Conservation (phyloP, 495 filamentous ascomycete genomes). For the Trichocladium antarcticum region DNA sequence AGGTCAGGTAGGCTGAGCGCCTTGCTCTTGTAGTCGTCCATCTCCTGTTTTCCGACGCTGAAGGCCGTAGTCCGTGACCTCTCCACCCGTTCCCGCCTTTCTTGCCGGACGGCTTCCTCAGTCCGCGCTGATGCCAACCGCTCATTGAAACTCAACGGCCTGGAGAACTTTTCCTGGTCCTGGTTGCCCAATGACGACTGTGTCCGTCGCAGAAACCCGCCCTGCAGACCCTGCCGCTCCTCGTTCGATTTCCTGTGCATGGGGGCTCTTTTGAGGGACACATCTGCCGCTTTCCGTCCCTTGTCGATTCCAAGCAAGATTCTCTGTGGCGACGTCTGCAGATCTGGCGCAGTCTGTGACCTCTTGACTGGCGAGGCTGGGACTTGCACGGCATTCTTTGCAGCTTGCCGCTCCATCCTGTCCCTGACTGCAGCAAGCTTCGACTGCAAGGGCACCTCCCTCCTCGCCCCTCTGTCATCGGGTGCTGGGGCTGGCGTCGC, state of each 20-base stretch:
- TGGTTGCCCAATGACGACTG: constrained; percentile 25
- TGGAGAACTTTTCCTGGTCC: constrained; percentile 21
- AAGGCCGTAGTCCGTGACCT: constrained; percentile 60
- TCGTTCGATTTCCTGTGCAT: constrained; percentile 30
- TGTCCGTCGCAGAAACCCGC: constrained; percentile 35
- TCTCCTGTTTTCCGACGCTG: constrained; percentile 50
- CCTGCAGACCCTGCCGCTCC: constrained; percentile 17
- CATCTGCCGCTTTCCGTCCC: constrained; percentile 65
- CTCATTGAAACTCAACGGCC: constrained; percentile 73
- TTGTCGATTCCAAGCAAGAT: constrained; percentile 84
- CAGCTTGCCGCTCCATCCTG: constrained; percentile 26
- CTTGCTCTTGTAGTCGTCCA: constrained; percentile 52
- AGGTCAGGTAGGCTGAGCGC: constrained; percentile 45
- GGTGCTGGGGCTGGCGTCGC: constrained; percentile 11
- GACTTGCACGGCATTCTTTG: constrained; percentile 53
- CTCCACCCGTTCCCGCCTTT: constrained; percentile 43
- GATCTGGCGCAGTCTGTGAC: constrained; percentile 28
- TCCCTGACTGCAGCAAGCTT: constrained; percentile 18
- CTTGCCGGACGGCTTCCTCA: constrained; percentile 46
- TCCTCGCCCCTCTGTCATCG: constrained; percentile 8
- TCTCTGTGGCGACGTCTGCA: constrained; percentile 66
- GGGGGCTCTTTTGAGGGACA: constrained; percentile 72
- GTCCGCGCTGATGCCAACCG: constrained; percentile 58
- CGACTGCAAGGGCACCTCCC: constrained; percentile 20
- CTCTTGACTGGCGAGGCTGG: constrained; percentile 66